phyloP scores from a whole-genome alignment of 805 yeast genomes.

The Lachancea thermotolerans region DNA sequence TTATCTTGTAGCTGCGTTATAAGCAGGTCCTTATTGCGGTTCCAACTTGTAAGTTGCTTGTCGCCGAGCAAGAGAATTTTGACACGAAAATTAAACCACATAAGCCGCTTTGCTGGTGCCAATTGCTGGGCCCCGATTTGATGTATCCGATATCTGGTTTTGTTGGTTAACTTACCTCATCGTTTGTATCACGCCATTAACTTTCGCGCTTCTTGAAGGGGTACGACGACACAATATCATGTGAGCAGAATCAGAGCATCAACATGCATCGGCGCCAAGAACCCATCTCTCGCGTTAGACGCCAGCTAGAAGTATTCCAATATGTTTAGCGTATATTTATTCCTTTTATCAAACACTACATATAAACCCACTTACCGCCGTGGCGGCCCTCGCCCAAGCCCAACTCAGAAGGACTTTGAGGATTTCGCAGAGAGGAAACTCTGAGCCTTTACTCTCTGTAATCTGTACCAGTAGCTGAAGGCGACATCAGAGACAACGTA shows the following conservation, averaged over 20 bases:
- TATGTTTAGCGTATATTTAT: background rate
- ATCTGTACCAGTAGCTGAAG: conserved; percentile 15
- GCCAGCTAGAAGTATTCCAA: background rate
- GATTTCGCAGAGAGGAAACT: conserved; percentile 11
- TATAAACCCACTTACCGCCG: background rate
- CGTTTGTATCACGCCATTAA: background rate
- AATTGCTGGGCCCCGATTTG: no score
- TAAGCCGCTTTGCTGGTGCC: no score
- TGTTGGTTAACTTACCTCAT: no score
- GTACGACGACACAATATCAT: background rate
- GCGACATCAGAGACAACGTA: conserved; percentile 14
- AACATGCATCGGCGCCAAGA: background rate
- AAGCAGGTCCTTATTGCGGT: no score
- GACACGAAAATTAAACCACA: no score
- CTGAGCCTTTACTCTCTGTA: conserved; percentile 14
- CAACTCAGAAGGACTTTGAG: conserved; percentile 7
- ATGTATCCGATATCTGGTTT: no score
- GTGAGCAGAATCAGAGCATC: background rate
- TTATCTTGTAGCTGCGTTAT: no score
- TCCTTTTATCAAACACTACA: conserved; percentile 3
- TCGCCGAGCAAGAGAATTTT: no score
- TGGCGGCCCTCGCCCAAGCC: background rate
- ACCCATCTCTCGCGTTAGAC: background rate
- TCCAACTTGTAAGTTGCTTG: no score
- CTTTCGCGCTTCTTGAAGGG: background rate